A percentile compares a stretch with the other conserved stretches of the same genome.
Conservation (phyloP, 495 filamentous ascomycete genomes). For the Lichenothelia convexa region DNA sequence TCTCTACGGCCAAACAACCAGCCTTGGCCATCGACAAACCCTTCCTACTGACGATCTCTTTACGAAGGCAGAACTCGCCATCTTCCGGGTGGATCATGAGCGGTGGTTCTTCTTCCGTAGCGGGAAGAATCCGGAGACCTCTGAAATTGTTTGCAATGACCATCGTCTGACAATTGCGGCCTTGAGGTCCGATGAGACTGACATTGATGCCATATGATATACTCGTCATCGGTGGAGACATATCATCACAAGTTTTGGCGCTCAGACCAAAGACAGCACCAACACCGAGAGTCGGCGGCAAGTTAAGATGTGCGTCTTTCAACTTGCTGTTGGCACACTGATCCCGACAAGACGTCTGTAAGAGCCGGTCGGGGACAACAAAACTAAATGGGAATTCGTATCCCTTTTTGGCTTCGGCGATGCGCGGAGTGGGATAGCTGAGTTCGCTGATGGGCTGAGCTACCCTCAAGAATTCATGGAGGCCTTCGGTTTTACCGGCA, state of each 20-base stretch:
- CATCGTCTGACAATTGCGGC: conserved; percentile 25
- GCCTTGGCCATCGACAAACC: conserved; percentile 58
- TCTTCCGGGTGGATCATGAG: conserved; percentile 41
- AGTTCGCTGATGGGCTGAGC: conserved; percentile 56
- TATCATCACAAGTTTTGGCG: conserved; percentile 44
- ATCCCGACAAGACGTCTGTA: conserved; percentile 37
- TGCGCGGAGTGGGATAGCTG: conserved; percentile 49
- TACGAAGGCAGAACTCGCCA: conserved; percentile 44
- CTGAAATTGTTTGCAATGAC: conserved; percentile 32
- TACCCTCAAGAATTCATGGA: conserved; percentile 58
- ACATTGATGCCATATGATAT: conserved; percentile 59
- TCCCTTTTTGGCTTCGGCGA: conserved; percentile 43
- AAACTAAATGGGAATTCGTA: conserved; percentile 78
- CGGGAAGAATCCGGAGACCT: conserved; percentile 60
- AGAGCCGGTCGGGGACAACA: conserved; percentile 58
- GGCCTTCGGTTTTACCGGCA: conserved; percentile 32
- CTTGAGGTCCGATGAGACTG: conserved; percentile 24
- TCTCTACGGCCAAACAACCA: conserved; percentile 52
- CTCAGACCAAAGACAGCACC: conserved; percentile 28
- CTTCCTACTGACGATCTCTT: conserved; percentile 60
- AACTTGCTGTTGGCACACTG: conserved; percentile 42
- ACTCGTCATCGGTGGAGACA: conserved; percentile 62
- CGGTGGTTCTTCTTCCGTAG: conserved; percentile 54
- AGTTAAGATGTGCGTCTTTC: conserved; percentile 50
- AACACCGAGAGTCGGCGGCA: conserved; percentile 70